Percentiles rank a stretch among this genome's conserved stretches.
These are phyloP conservation scores for Leucaena leucocephala DNA, from an alignment of 306 rosid species.

Conservation along the genomic window DNA sequence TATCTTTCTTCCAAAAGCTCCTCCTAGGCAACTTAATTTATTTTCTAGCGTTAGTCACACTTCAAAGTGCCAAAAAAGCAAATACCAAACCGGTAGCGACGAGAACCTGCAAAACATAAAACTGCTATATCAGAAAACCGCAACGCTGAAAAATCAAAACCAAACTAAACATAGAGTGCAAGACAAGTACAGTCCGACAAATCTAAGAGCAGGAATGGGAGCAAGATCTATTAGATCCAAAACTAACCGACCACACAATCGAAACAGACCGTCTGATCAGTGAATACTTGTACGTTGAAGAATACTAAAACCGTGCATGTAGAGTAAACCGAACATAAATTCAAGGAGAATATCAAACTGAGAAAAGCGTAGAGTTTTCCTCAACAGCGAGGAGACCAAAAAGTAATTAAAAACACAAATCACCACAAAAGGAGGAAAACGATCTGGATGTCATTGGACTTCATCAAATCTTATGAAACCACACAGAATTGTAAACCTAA, in stretches of 20 bases:
- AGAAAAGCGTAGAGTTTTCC: slow-evolving; percentile 17
- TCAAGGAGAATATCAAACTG: neutral
- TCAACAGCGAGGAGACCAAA: neutral
- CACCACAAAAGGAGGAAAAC: slow-evolving; percentile 2
- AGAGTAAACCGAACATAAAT: neutral
- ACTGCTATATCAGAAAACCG: slow-evolving; percentile 2
- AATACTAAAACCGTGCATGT: neutral
- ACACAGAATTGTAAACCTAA: neutral
- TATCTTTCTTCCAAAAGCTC: slow-evolving; percentile 35
- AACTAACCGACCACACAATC: slow-evolving; percentile 18
- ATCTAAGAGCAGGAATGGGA: neutral
- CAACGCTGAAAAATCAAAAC: slow-evolving; percentile 3
- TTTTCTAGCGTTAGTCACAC: slow-evolving; percentile 24
- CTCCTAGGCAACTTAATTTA: slow-evolving; percentile 26
- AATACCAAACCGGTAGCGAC: neutral
- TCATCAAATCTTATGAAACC: slow-evolving; percentile 12
- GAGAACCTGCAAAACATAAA: slow-evolving; percentile 46
- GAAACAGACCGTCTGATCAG: slow-evolving; percentile 8
- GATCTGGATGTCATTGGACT: neutral
- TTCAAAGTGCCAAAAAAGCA: neutral
- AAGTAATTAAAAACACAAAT: slow-evolving; percentile 11
- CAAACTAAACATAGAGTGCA: neutral
- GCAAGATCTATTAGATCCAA: slow-evolving; percentile 34
- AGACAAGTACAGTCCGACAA: neutral
- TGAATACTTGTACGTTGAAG: neutral